Conservation (phyloP, 2,329 filamentous ascomycete species). For the Lecanicillium sp. region DNA sequence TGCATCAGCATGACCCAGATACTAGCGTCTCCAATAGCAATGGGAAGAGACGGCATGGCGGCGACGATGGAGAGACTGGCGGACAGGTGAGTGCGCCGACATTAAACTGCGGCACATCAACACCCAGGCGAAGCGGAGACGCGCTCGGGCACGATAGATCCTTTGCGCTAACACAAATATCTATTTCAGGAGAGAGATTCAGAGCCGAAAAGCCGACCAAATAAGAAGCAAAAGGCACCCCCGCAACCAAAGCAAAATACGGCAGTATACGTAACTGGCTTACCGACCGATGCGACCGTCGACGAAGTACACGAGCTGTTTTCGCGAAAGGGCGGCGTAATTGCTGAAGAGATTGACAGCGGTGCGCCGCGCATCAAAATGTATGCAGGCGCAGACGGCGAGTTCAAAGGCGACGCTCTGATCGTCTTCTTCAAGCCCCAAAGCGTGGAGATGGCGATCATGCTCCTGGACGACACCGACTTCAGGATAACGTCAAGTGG, state of each 20-base stretch:
- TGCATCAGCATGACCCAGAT: slow-evolving; percentile 16
- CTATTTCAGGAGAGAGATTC: too few relatives aligned
- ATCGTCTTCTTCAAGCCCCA: slow-evolving; percentile 93
- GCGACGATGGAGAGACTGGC: slow-evolving; percentile 24
- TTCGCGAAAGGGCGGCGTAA: slow-evolving; percentile 76
- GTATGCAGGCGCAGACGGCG: slow-evolving; percentile 72
- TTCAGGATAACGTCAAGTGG: slow-evolving; percentile 58
- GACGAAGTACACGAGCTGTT: slow-evolving; percentile 81
- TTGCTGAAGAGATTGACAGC: slow-evolving; percentile 89
- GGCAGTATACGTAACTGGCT: slow-evolving; percentile 83
- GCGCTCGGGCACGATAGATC: too few relatives aligned
- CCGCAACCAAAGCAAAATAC: slow-evolving; percentile 63
- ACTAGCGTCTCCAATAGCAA: slow-evolving; percentile 17
- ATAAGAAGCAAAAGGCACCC: slow-evolving; percentile 39
- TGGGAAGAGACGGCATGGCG: slow-evolving; percentile 36
- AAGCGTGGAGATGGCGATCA: slow-evolving; percentile 79
- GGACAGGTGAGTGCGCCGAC: slow-evolving; percentile 31
- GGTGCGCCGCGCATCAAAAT: slow-evolving; percentile 86
- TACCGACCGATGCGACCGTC: slow-evolving; percentile 70
- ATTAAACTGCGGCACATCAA: too few relatives aligned
- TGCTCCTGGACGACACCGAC: slow-evolving; percentile 72
- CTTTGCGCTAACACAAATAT: too few relatives aligned
- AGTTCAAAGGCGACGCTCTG: slow-evolving; percentile 89
- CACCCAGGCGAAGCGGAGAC: too few relatives aligned
- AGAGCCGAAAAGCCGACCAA: slow-evolving; percentile 24